Evolutionary conservation across 176 grass and related monocot species (phyloP).

Genomic region (Saccharum spontaneum): DNA sequence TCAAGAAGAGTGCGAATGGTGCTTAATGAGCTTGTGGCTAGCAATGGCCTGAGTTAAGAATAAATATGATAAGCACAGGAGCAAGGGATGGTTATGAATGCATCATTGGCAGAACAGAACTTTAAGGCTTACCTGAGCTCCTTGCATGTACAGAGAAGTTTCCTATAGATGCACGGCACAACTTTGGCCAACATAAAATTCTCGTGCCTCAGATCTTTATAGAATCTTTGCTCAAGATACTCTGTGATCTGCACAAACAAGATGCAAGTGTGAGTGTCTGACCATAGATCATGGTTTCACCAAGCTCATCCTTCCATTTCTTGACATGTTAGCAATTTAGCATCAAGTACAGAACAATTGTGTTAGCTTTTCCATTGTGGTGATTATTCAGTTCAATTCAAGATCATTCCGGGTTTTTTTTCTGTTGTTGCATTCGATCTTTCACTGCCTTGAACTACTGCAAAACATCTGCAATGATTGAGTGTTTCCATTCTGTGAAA

Average conservation of each 20-base stretch:
- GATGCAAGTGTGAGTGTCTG: background rate
- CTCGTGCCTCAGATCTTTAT: conserved; percentile 88
- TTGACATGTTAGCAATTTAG: background rate
- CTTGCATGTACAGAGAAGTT: conserved; percentile 84
- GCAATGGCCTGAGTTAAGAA: conserved; percentile 67
- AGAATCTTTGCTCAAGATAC: conserved; percentile 86
- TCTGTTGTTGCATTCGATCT: background rate
- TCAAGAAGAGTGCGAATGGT: conserved; percentile 80
- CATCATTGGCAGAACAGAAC: conserved; percentile 12
- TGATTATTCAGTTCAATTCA: background rate
- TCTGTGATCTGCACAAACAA: conserved; percentile 66
- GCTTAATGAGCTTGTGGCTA: conserved; percentile 80
- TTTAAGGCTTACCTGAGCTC: conserved; percentile 72
- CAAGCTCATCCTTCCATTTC: background rate
- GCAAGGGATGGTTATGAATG: conserved; percentile 8
- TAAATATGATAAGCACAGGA: conserved; percentile 25
- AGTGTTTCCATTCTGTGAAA: background rate
- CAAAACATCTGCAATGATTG: no score
- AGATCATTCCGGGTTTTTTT: background rate
- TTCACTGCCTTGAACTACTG: background rate
- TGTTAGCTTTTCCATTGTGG: background rate
- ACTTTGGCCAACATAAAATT: conserved; percentile 76
- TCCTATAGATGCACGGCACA: conserved; percentile 85
- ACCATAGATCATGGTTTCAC: conserved; percentile 5
- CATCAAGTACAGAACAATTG: conserved; percentile 1